These are phyloP conservation scores for Erigeron canadensis DNA, from an alignment of 129 eudicot species.

Conservation along the genomic window DNA sequence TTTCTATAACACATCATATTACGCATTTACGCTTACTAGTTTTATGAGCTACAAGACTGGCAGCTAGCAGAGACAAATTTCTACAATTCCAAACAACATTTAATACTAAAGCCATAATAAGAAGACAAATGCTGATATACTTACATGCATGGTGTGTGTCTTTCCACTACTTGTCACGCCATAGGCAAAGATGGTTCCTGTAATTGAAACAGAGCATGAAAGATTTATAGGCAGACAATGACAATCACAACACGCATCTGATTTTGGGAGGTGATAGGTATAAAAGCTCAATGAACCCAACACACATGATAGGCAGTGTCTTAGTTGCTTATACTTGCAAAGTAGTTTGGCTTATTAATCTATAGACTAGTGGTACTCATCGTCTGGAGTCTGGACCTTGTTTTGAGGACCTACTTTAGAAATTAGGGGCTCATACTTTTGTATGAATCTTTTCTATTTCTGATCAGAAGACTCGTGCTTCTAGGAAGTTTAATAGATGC, in stretches of 20 bases:
- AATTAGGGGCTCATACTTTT: no score
- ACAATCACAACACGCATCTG: background rate
- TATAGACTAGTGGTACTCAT: no score
- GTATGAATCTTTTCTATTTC: no score
- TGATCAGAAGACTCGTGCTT: no score
- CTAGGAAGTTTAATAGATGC: no score
- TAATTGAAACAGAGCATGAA: conserved; percentile 27
- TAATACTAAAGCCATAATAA: conserved; percentile 11
- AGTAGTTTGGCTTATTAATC: no score
- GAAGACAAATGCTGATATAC: conserved; percentile 22
- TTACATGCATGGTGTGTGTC: conserved; percentile 99
- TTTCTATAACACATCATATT: background rate
- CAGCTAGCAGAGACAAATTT: conserved; percentile 19
- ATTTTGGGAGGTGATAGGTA: no score
- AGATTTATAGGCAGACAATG: conserved; percentile 17
- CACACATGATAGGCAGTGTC: background rate
- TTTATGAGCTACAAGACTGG: conserved; percentile 6
- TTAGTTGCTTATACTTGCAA: no score
- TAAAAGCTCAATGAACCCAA: no score
- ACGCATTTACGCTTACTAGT: background rate
- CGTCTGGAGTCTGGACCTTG: no score
- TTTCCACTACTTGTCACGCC: conserved; percentile 99
- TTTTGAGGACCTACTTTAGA: no score
- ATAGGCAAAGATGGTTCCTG: conserved; percentile 98
- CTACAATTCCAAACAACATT: conserved; percentile 12